phyloP scores from a whole-genome alignment of 192 early-diverging fungal genomes.

The Backusella tuberculispora region DNA sequence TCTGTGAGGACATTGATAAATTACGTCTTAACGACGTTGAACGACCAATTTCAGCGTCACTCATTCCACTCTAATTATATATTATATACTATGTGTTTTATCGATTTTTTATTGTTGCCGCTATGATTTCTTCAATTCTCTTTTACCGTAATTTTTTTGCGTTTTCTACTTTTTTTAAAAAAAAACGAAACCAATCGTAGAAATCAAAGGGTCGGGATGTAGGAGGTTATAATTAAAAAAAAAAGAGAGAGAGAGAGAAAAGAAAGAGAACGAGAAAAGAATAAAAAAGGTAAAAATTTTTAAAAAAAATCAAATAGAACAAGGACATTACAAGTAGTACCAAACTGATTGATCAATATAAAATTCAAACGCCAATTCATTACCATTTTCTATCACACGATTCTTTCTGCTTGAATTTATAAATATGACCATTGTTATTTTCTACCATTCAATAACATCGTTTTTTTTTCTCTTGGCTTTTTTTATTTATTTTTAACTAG shows the following conservation, averaged over 20 bases:
- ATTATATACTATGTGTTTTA: neutral
- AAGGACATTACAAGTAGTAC: slow-evolving; percentile 3
- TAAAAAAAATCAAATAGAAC: slow-evolving; percentile 1
- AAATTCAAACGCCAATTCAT: slow-evolving; percentile 9
- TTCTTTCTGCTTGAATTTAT: neutral
- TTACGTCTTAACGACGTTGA: slow-evolving; percentile 45
- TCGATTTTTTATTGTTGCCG: neutral
- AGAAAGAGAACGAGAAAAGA: neutral
- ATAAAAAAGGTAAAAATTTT: slow-evolving; percentile 13
- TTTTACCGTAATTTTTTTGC: neutral
- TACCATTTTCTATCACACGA: slow-evolving; percentile 2
- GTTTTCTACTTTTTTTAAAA: neutral
- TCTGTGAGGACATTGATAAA: slow-evolving; percentile 68
- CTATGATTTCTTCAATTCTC: neutral
- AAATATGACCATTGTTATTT: slow-evolving; percentile 1
- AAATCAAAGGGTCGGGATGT: neutral
- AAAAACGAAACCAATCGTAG: neutral
- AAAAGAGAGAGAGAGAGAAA: neutral
- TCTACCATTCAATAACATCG: neutral
- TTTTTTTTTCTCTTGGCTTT: neutral
- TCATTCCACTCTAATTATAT: slow-evolving; percentile 11
- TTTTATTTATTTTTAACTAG: slow-evolving; percentile 6
- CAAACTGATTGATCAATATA: slow-evolving; percentile 18
- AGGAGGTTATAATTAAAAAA: neutral
- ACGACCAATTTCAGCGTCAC: slow-evolving; percentile 13